Evolutionary conservation across 306 rosid genomes (phyloP).

Genomic region (Sicyos baderoa): DNA sequence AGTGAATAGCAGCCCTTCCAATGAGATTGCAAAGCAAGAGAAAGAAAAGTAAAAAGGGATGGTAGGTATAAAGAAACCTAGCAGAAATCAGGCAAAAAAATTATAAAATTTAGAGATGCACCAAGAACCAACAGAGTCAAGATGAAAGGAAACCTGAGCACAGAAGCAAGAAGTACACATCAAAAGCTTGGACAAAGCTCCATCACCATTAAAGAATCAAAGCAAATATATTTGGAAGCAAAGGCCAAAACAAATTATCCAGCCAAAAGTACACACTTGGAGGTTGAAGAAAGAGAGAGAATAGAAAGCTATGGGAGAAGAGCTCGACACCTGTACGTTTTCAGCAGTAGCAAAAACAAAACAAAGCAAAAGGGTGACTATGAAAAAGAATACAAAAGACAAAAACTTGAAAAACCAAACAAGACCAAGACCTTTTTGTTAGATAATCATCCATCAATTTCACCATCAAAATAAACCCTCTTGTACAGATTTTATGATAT

Average conservation of each 20-base stretch:
- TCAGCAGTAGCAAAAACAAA: background rate
- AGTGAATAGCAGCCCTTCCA: background rate
- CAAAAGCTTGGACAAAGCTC: slow-evolving; percentile 11
- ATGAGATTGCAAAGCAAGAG: background rate
- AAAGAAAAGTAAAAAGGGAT: slow-evolving; percentile 4
- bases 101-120: background rate
- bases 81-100: background rate
- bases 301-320: background rate
- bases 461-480: background rate
- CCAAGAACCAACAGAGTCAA: background rate
- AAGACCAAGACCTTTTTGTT: background rate
- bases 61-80: background rate
- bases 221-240: slow-evolving; percentile 3
- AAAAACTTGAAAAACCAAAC: slow-evolving; percentile 6
- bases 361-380: slow-evolving; percentile 8
- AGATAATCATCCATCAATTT: background rate
- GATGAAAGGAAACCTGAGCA: background rate
- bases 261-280: slow-evolving; percentile 19
- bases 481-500: background rate
- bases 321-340: slow-evolving; percentile 14
- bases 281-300: slow-evolving; percentile 1
- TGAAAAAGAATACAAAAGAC: background rate
- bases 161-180: slow-evolving; percentile 8
- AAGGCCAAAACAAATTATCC: slow-evolving; percentile 11
- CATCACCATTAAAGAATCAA: slow-evolving; percentile 12